Evolutionary conservation across 306 rosid genomes (phyloP).

Genomic region (Prosopis cineraria): DNA sequence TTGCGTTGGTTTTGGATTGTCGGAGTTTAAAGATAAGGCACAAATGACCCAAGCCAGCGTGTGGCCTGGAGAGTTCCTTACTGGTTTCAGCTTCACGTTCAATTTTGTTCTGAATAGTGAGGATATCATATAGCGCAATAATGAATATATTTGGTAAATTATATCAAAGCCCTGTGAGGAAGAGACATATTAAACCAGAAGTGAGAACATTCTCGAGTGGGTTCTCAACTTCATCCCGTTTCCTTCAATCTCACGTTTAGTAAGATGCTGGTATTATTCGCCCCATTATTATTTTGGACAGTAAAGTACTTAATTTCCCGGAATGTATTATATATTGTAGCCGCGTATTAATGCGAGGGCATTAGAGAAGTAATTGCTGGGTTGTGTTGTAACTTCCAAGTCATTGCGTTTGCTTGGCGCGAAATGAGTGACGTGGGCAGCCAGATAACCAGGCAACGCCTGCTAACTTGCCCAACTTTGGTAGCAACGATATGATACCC

Average conservation of each 20-base stretch:
- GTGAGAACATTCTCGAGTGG: neutral
- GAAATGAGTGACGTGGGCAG: neutral
- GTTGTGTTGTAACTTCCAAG: neutral
- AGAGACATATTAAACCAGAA: neutral
- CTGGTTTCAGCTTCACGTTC: conserved; percentile 29
- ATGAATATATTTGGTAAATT: neutral
- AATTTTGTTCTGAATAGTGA: neutral
- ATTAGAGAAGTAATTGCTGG: neutral
- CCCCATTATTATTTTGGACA: neutral
- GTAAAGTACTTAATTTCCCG: neutral
- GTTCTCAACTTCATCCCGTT: neutral
- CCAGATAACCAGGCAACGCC: neutral
- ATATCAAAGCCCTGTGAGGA: neutral
- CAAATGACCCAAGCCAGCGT: conserved; percentile 40
- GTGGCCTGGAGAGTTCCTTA: conserved; percentile 27
- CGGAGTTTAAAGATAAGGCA: conserved; percentile 23
- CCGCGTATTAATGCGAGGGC: neutral
- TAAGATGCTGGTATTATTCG: neutral
- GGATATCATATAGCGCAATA: neutral
- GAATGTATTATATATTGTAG: neutral
- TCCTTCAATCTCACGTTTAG: neutral
- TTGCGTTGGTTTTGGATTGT: neutral
- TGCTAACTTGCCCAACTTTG: neutral
- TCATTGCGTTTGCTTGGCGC: neutral
- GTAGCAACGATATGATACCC: too few relatives aligned